Base-by-base conservation (phyloP, 31 red algal species). In the Pterothamnion heteromorphum region DNA sequence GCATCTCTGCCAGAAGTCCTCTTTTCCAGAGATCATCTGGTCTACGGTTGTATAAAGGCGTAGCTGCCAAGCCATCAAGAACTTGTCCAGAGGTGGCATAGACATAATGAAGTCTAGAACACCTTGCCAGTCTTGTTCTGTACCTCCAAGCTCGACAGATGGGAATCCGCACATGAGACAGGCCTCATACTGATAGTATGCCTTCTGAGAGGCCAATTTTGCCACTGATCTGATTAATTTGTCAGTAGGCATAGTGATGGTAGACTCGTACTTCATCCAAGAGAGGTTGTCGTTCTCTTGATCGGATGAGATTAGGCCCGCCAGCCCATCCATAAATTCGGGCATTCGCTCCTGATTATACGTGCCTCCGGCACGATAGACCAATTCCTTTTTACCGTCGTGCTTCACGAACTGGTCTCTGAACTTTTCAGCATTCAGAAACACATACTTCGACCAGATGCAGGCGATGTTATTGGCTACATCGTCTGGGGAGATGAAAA, bases 341-440 rank as follows among this genome's bases (percentile, higher is more conserved):
- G 23, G 72, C 23, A 30, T 26, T 26, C 72, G 72, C 23, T 32
- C 72, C 30, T 76, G 26, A 26, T 26, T 30, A 32, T 76, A 76
- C 23, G 72, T 30, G 30, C 72, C 72, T 76, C 72, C 72, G 72
- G 26, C 30, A 32, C 23, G 23, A 76, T 76, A 76, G 30, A 27
- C 31, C 86, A 89, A 43, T 23, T 57, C 27, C 43, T 89, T 89
- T 43, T 89, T 89, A 41, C 86, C 86, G 23, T 89, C 43, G 43
- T 57, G 44, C 21, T 41, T 57, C 21, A 89, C 86, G 44, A 89
- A 89, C 3, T 51, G 44, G 9, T 38, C 37, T n/a, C 86, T 41
- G 31, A 89, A 51, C 86, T 41, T 51, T 33, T 89, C 86, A n/a
- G 86, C 86, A 33, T 89, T 89, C n/a, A 27, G 18, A 51, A 36